Percentiles rank a stretch among this genome's conserved stretches.
phyloP scores from a whole-genome alignment of 306 rosid genomes.

The Vicia villosa region DNA sequence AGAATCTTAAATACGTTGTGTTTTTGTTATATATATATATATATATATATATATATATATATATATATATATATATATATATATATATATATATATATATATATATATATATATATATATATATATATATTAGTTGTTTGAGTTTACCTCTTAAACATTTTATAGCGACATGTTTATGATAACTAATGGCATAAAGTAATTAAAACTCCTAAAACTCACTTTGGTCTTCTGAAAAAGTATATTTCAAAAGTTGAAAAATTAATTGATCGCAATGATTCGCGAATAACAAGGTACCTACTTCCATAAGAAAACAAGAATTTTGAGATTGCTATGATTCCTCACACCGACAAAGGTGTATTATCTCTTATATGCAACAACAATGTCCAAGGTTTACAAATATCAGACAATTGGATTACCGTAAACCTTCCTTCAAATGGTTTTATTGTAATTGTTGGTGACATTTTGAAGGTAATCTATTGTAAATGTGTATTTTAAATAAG shows the following conservation, averaged over 20 bases:
- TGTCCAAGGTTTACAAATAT: slow-evolving; percentile 52
- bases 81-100: too few species aligned
- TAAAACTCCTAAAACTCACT: too few species aligned
- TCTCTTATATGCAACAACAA: slow-evolving; percentile 50
- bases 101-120: too few species aligned
- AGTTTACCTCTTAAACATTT: too few species aligned
- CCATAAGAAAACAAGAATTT: slow-evolving; percentile 26
- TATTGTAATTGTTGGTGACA: slow-evolving; percentile 50
- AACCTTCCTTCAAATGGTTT: slow-evolving; percentile 37
- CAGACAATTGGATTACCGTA: slow-evolving; percentile 47
- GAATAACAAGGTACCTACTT: slow-evolving; percentile 49
- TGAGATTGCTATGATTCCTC: slow-evolving; percentile 35
- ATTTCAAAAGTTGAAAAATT: slow-evolving; percentile 30
- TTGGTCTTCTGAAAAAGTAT: slow-evolving; percentile 41
- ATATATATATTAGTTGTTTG: too few species aligned
- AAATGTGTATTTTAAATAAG: too few species aligned
- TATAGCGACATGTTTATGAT: too few species aligned
- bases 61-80: too few species aligned
- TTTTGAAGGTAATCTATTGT: slow-evolving; percentile 38
- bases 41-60: too few species aligned
- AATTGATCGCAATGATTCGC: slow-evolving; percentile 12
- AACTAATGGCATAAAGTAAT: too few species aligned
- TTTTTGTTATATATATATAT: too few species aligned
- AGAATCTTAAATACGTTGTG: too few species aligned
- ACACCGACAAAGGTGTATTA: slow-evolving; percentile 48